These are phyloP conservation scores for Coffea eugenioides DNA, from an alignment of 257 asterid species.

Conservation along the genomic window DNA sequence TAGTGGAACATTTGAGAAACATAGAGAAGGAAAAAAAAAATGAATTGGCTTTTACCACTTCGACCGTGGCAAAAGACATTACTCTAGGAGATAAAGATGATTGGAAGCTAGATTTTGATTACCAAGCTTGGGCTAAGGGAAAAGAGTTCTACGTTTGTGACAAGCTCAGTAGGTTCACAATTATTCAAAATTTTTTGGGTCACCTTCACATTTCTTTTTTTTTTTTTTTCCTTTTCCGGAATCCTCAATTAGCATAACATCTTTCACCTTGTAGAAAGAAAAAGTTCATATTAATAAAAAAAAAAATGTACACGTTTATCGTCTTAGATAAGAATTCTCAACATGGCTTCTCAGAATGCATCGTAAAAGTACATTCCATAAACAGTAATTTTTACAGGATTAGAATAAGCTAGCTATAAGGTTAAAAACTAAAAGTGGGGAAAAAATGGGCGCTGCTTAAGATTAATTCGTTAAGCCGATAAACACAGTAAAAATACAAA, in stretches of 20 bases:
- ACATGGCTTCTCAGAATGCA: too few relatives aligned
- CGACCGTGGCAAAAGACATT: slow-evolving; percentile 30
- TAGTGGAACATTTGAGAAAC: too few relatives aligned
- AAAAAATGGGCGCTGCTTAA: too few relatives aligned
- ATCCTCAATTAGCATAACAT: not conserved
- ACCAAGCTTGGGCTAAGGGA: slow-evolving; percentile 30
- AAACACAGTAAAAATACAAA: not conserved
- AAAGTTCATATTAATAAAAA: too few relatives aligned
- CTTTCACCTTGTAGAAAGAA: not conserved
- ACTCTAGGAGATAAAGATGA: slow-evolving; percentile 40
- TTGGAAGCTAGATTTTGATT: slow-evolving; percentile 28
- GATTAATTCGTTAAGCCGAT: too few relatives aligned
- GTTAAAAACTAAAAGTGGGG: too few relatives aligned
- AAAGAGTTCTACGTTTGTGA: slow-evolving; percentile 31
- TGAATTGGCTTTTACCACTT: slow-evolving; percentile 5
- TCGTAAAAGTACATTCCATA: not conserved
- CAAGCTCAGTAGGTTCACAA: not conserved
- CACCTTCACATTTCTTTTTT: not conserved
- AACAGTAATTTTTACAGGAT: not conserved
- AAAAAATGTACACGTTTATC: too few relatives aligned
- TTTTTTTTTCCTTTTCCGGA: not conserved
- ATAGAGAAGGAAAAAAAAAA: too few relatives aligned
- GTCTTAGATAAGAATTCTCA: too few relatives aligned
- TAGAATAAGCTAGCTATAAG: too few relatives aligned
- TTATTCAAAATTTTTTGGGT: not conserved